Conservation (phyloP, 1,139 yeast species). For the Tardiomyces digboiensis region DNA sequence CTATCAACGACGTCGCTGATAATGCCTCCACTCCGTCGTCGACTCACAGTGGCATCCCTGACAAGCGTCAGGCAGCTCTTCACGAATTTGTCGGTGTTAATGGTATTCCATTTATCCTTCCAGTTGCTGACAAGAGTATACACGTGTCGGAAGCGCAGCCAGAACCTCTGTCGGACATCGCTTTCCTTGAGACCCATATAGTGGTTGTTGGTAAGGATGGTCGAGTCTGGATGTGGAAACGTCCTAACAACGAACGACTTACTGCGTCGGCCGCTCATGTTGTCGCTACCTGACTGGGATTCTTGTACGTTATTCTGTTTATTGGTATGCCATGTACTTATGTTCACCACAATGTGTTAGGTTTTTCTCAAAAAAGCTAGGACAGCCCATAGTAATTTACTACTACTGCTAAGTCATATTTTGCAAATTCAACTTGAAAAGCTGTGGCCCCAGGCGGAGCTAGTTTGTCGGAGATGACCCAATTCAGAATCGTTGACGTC, state of each 20-base stretch:
- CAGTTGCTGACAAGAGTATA: constrained; percentile 18
- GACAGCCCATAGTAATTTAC: too few relatives aligned
- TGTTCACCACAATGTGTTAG: too few relatives aligned
- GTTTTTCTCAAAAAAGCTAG: too few relatives aligned
- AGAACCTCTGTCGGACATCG: constrained; percentile 20
- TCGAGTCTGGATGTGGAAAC: constrained; percentile 24
- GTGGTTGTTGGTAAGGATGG: constrained; percentile 23
- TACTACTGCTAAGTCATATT: too few relatives aligned
- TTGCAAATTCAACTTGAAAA: too few relatives aligned
- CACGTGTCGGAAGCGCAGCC: constrained; percentile 16
- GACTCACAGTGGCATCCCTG: background rate
- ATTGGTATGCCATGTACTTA: too few relatives aligned
- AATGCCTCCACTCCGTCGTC: constrained; percentile 5
- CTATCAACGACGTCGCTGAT: background rate
- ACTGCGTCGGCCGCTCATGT: background rate
- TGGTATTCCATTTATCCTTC: constrained; percentile 20
- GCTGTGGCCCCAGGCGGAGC: too few relatives aligned
- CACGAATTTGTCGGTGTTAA: constrained; percentile 20
- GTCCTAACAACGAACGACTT: constrained; percentile 32
- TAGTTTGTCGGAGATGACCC: too few relatives aligned
- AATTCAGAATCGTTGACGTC: too few relatives aligned
- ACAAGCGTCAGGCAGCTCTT: constrained; percentile 8
- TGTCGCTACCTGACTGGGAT: background rate
- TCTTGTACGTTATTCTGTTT: too few relatives aligned
- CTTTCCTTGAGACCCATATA: constrained; percentile 15